Conservation (phyloP, 139 green algal species). For the Chlamydomonas sp. region DNA sequence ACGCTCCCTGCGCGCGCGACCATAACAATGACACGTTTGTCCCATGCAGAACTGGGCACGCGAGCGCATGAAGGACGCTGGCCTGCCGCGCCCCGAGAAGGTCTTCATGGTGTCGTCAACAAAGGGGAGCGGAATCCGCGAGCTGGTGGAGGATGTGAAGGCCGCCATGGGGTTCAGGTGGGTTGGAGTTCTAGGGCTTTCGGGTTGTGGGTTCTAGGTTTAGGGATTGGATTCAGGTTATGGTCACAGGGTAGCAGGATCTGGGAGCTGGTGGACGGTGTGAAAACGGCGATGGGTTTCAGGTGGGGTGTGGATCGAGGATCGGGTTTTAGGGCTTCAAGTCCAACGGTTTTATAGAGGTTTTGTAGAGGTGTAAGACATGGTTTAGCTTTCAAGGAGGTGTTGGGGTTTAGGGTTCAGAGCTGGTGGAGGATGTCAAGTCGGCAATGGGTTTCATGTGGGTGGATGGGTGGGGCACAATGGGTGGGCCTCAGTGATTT, state of each 20-base stretch:
- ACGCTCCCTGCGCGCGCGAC: no score
- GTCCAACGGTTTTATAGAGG: no score
- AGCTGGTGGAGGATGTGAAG: slow-evolving; percentile 27
- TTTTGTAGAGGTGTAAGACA: no score
- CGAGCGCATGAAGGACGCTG: slow-evolving; percentile 36
- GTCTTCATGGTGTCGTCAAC: slow-evolving; percentile 46
- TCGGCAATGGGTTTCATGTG: slow-evolving; percentile 24
- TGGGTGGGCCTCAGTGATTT: no score
- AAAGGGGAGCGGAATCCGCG: slow-evolving; percentile 35
- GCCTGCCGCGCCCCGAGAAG: slow-evolving; percentile 34
- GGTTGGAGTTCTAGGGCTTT: no score
- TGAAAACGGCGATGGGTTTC: slow-evolving; percentile 49
- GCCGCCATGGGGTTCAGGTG: slow-evolving; percentile 25
- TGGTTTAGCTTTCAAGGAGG: no score
- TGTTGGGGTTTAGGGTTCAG: background rate
- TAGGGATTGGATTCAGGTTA: no score
- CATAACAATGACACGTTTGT: no score
- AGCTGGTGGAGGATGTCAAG: slow-evolving; percentile 25
- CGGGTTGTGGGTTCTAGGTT: no score
- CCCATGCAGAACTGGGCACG: slow-evolving; percentile 62
- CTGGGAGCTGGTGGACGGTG: slow-evolving; percentile 40
- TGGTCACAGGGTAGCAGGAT: no score
- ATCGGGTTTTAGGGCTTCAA: no score
- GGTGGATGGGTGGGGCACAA: background rate
- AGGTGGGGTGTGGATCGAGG: no score